Conservation (phyloP, 176 grass and related monocot genomes). For the Cenchrus americanus region DNA sequence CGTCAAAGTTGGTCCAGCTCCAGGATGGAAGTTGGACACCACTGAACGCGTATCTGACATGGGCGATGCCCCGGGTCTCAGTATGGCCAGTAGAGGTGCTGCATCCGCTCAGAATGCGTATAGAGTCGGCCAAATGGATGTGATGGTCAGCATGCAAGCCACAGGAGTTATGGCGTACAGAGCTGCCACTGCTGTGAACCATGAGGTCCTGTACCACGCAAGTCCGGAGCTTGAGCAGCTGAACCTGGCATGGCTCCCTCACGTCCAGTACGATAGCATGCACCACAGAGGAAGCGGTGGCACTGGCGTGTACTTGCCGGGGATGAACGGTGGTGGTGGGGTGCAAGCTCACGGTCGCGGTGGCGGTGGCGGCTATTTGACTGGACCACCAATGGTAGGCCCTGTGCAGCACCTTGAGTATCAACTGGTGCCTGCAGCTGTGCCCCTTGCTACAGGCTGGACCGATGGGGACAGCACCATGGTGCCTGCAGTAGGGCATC, state of each 20-base stretch:
- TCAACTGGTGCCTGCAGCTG: constrained; percentile 26
- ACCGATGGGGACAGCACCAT: not conserved
- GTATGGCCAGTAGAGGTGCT: not conserved
- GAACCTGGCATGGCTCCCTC: not conserved
- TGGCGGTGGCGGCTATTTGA: not conserved
- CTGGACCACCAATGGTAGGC: not conserved
- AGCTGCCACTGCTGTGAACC: not conserved
- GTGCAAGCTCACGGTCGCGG: not conserved
- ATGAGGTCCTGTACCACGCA: not conserved
- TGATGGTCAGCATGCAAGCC: not conserved
- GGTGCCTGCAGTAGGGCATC: not conserved
- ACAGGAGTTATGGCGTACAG: not conserved
- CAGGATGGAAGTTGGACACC: constrained; percentile 25
- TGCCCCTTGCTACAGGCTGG: not conserved
- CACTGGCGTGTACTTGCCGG: constrained; percentile 21
- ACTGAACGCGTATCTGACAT: not conserved
- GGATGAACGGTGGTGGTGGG: not conserved
- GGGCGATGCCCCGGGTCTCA: not conserved
- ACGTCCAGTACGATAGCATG: not conserved
- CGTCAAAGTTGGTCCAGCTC: constrained; percentile 18
- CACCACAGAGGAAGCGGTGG: constrained; percentile 9
- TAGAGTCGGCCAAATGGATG: not conserved
- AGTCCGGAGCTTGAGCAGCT: not conserved
- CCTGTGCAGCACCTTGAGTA: not conserved
- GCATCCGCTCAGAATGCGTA: not conserved